Evolutionary conservation across 805 yeast species (phyloP).

Genomic region (Zygoascus flipseniorum): DNA sequence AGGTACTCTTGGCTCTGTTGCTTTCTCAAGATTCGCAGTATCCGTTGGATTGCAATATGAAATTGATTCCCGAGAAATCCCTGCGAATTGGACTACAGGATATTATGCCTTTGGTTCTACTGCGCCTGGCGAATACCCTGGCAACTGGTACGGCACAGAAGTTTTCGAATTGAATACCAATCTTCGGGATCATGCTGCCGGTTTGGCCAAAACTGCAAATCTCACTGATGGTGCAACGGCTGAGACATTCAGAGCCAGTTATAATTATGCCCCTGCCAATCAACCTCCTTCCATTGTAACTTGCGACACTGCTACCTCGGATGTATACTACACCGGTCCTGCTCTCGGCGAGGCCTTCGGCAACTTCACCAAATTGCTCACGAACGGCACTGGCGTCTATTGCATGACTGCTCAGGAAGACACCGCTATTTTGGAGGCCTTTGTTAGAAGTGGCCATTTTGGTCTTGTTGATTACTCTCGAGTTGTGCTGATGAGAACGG

Average conservation of each 20-base stretch:
- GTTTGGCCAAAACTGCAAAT: slow-evolving; percentile 31
- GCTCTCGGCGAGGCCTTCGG: slow-evolving; percentile 43
- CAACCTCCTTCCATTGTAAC: slow-evolving; percentile 38
- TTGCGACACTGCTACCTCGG: slow-evolving; percentile 56
- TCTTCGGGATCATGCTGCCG: slow-evolving; percentile 50
- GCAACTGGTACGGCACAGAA: slow-evolving; percentile 52
- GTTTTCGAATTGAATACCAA: slow-evolving; percentile 53
- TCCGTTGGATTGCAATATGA: slow-evolving; percentile 55
- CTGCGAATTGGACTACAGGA: slow-evolving; percentile 50
- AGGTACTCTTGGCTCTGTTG: slow-evolving; percentile 52
- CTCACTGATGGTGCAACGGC: slow-evolving; percentile 31
- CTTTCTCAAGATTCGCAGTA: slow-evolving; percentile 52
- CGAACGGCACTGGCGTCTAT: slow-evolving; percentile 52
- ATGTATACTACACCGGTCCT: slow-evolving; percentile 51
- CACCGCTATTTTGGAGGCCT: slow-evolving; percentile 53
- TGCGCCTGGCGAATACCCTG: slow-evolving; percentile 43
- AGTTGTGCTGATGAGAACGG: slow-evolving; percentile 52
- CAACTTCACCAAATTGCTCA: slow-evolving; percentile 39
- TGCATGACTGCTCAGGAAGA: slow-evolving; percentile 63
- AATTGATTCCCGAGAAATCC: slow-evolving; percentile 43
- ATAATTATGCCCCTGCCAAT: slow-evolving; percentile 43
- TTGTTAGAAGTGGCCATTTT: slow-evolving; percentile 44
- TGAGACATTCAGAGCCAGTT: slow-evolving; percentile 45
- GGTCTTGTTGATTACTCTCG: slow-evolving; percentile 52
- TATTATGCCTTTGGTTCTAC: slow-evolving; percentile 49